phyloP scores from a whole-genome alignment of 2,329 filamentous ascomycete species.

The Phaeophleospora eucalypticola region DNA sequence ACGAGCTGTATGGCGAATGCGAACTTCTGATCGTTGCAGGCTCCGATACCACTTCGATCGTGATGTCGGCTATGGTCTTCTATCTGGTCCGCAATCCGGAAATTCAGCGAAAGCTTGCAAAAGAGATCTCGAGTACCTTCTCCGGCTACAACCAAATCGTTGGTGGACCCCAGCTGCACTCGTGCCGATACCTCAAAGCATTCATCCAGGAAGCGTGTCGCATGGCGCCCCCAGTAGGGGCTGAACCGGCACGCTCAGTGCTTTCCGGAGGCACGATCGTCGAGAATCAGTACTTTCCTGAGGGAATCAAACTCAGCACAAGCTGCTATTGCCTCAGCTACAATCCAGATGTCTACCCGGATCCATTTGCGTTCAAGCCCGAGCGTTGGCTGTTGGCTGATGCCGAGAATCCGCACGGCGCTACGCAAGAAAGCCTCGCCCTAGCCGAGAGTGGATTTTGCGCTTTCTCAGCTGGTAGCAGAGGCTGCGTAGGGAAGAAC shows the following conservation, averaged over 20 bases:
- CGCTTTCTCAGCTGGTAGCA: slow-evolving; percentile 65
- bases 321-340: slow-evolving; percentile 30
- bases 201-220: slow-evolving; percentile 45
- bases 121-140: slow-evolving; percentile 34
- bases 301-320: slow-evolving; percentile 27
- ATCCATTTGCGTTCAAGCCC: slow-evolving; percentile 29
- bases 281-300: slow-evolving; percentile 29
- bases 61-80: slow-evolving; percentile 30
- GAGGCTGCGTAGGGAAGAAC: slow-evolving; percentile 66
- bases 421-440: slow-evolving; percentile 10
- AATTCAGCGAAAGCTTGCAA: slow-evolving; percentile 25
- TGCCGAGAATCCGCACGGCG: too few species aligned
- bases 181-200: slow-evolving; percentile 39
- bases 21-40: slow-evolving; percentile 23
- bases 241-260: slow-evolving; percentile 30
- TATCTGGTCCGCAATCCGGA: slow-evolving; percentile 29
- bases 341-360: slow-evolving; percentile 28
- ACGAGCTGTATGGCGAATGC: slow-evolving; percentile 20
- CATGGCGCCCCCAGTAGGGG: slow-evolving; percentile 37
- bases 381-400: slow-evolving; percentile 29
- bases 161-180: slow-evolving; percentile 28
- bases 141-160: slow-evolving; percentile 26
- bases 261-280: slow-evolving; percentile 25
- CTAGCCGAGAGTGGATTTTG: slow-evolving; percentile 66
- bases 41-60: slow-evolving; percentile 29